Base-by-base conservation (phyloP, 805 yeast species). In the Spathaspora boniae region DNA sequence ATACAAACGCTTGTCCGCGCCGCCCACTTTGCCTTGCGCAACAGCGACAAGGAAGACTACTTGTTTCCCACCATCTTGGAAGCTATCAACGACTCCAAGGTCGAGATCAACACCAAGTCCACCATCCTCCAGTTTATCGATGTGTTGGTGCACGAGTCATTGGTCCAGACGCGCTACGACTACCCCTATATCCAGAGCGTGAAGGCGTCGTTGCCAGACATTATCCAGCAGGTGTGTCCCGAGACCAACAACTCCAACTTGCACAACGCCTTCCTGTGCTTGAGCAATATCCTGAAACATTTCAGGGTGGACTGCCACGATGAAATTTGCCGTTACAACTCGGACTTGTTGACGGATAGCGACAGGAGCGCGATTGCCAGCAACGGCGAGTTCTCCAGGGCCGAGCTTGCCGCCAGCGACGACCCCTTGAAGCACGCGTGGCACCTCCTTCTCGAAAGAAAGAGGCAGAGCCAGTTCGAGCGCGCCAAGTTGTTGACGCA, bases 111-210 rank as follows among this genome's bases (percentile, higher is more conserved):
- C 49, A 60, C 72, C 26, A 68, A 85, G 40, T 67, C 85, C 28
- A 84, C 81, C 43, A 69, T 85, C 6, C 69, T 86, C 40, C 85
- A 78, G 51, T 80, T 85, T 47, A 53, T 86, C 4, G 91, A 85
- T 41, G 72, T 77, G n/a, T 55, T 85, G 24, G 62, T 77, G 2
- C 46, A 58, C 15, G 66, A 65, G 16, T 58, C 72, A 16, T 55
- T 54, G 24, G 44, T 49, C 23, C 67, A 60, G 33, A 56, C 60
- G 8, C 61, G 59, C 40, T 51, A 58, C n/a, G 40, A 45, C 22
- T 62, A 55, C 38, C 70, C 74, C 6, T 68, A 65, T 38, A 53
- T 68, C 12, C 54, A 51, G 17, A 59, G 45, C 30, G 37, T 68
- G 29, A 58, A 58, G 41, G 43, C 42, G n/a, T 40, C 58, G 12